Base-by-base conservation (phyloP, 2,329 filamentous ascomycete genomes). In the Fusarium phyllophilum region DNA sequence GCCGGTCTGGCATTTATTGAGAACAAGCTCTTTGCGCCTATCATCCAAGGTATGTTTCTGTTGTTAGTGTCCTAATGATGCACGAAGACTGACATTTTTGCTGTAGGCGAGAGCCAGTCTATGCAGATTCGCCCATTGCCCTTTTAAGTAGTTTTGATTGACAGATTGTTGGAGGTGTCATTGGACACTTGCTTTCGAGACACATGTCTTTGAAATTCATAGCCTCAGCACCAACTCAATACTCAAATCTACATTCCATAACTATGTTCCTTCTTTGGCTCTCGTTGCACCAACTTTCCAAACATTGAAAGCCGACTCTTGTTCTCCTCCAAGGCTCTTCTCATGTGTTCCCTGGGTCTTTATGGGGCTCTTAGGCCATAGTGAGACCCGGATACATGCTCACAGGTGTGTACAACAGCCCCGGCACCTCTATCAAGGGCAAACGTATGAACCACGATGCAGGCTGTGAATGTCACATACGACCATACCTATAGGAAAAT, bases 221-320 rank as follows among this genome's bases (percentile, higher is more conserved):
- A 55, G n/a, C 3, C 6, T 29, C 15, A 31, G 11, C 2, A 7
- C 15, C 1, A 49, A 36, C 5, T 15, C 11, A 36, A 24, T 24
- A 14, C 18, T 33, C 2, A 44, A 31, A 15, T 15, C 5, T 11
- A 8, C 4, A 8, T 44, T 36, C 14, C 6, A 13, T 22, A 0
- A 29, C 3, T 5, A 1, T n/a, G 24, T 8, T 29, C 10, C 13
- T 6, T 13, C 14, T 10, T n/a, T 31, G 10, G 9, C 15, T 12
- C 20, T n/a, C 7, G 6, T 18, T 0, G 1, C 24, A 5, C 1
- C 2, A 4, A 29, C 6, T 14, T 1, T 41, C 2, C 5, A 34
- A 4, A 24, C 10, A 12, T 20, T 51, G 12, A 20, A 6, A 24
- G 2, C 22, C 12, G 14, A 10, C 12, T 24, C 22, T 14, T 14